These are phyloP conservation scores for Jaltomata sinuosa DNA, from an alignment of 257 asterid species.

Conservation along the genomic window DNA sequence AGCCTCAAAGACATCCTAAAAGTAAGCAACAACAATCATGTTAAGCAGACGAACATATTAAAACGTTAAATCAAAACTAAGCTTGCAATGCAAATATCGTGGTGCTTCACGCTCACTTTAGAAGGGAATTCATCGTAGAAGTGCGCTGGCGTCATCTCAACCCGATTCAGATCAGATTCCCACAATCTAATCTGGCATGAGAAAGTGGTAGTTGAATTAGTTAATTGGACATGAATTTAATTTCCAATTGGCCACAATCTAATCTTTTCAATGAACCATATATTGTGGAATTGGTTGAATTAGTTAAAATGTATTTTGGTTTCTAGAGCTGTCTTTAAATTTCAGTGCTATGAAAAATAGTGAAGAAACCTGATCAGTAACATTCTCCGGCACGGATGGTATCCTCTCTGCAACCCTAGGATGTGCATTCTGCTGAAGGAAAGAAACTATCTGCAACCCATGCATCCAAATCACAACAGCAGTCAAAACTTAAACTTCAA, in stretches of 20 bases:
- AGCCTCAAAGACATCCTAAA: constrained; percentile 76
- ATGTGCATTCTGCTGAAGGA: constrained; percentile 97
- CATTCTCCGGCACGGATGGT: constrained; percentile 96
- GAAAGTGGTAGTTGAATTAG: neutral
- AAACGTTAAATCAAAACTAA: neutral
- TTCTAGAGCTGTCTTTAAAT: neutral
- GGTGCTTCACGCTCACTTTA: constrained; percentile 29
- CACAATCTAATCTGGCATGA: constrained; percentile 69
- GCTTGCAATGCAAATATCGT: neutral
- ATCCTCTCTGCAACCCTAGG: constrained; percentile 81
- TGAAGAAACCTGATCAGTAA: constrained; percentile 71
- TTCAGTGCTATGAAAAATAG: neutral
- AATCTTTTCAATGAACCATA: neutral
- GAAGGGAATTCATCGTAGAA: constrained; percentile 80
- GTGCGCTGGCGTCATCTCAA: constrained; percentile 63
- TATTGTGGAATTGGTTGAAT: neutral
- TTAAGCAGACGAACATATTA: neutral
- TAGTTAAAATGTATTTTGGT: neutral
- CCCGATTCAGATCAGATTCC: constrained; percentile 94
- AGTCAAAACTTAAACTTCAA: neutral
- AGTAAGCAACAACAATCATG: neutral
- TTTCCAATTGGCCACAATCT: neutral
- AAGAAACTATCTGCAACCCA: constrained; percentile 73
- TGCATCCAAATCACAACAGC: neutral
- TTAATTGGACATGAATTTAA: neutral